Base-by-base conservation (phyloP, 495 filamentous ascomycete genomes). In the Aspergillus nanangensis region DNA sequence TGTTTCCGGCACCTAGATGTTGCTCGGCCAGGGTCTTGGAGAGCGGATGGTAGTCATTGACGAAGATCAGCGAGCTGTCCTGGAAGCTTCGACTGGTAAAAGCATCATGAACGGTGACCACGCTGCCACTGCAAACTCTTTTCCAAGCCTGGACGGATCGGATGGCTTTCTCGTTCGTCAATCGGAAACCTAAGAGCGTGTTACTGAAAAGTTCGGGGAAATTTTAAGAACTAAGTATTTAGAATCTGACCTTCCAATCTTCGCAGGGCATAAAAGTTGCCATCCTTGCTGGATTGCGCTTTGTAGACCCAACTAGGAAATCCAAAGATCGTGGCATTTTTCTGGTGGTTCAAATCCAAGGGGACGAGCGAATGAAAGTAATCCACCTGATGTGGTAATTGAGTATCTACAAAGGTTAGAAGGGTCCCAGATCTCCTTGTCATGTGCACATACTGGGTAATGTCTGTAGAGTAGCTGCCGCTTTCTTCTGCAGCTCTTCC, bases 221-320 rank as follows among this genome's bases (percentile, higher is more conserved):
- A 8, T 3, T 19, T n/a, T 13, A 24, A 8, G 24, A 3, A 9
- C 20, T 23, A 34, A 32, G 20, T 25, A 18, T 23, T 8, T 15
- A 31, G 13, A 22, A 13, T 9, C 47, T 32, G 65, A 80, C 77
- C 89, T 80, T 95, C 90, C 31, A 98, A 76, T 52, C 93, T 74
- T 50, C 93, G 79, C 31, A 98, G 72, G 41, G 82, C 85, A 64
- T 95, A 97, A 9, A 80, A 80, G 44, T 83, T 82, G 2, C 90
- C 94, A 67, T 91, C 90, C 54, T 87, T 88, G 54, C 77, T 84
- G 2, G 87, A 94, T 44, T 84, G 81, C n/a, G 91, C 93, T 65
- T 97, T 97, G 69, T 96, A 98, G 1, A 95, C 78, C 87, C 90
- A 96, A 59, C 84, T 95, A 4, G 81, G 79, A 61, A 87, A 94